Evolutionary conservation across 768 basidiomycete genomes (phyloP), one percentile per base, ranked within the genome.

Genomic region (Coprinopsis cinerea): DNA sequence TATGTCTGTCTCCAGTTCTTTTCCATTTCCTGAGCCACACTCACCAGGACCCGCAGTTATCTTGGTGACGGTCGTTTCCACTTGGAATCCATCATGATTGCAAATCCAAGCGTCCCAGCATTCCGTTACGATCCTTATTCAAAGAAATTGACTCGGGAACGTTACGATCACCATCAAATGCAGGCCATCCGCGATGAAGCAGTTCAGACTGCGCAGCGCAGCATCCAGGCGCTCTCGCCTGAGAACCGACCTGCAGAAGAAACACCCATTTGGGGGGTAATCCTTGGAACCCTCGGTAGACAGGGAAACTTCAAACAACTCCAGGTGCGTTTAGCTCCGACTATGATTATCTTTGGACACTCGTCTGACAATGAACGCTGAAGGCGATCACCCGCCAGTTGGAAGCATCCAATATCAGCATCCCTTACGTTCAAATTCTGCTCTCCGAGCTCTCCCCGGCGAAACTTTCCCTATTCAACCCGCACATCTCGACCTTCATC

Each of bases 81-180:
- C 63, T 78, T 98, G 15, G 96, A 99, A 67, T 89, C 92, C 13
- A 93, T 97, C 64, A 99, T 99, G 96, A 96, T 99, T 52, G 92
- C 93, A n/a, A 99, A 99, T 64, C 96, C 96, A 0, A 67, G 78
- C 25, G 77, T 98, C 15, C 93, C 96, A 10, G 94, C 96, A 0
- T 99, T 96, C 70, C 82, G 96, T 18, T 99, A 98, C 67, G 96
- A 98, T 61, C 96, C 96, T 2, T 99, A 98, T 66, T 91, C 92
- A 18, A 99, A 99, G 67, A 96, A 93, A 61, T 75, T 99, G 44
- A 97, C 96, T 1, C 72, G 92, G 51, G 96, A 99, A 62, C 76
- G 82, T 2, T 99, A 98, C 57, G 78, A 92, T 57, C 92, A 98
- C 59, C 64, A 69, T 7, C 86, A 92, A 68, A 99, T 99, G 96